These are phyloP conservation scores for Cenchrus purpureus DNA, from an alignment of 176 grass and related monocot genomes.

Conservation along the genomic window DNA sequence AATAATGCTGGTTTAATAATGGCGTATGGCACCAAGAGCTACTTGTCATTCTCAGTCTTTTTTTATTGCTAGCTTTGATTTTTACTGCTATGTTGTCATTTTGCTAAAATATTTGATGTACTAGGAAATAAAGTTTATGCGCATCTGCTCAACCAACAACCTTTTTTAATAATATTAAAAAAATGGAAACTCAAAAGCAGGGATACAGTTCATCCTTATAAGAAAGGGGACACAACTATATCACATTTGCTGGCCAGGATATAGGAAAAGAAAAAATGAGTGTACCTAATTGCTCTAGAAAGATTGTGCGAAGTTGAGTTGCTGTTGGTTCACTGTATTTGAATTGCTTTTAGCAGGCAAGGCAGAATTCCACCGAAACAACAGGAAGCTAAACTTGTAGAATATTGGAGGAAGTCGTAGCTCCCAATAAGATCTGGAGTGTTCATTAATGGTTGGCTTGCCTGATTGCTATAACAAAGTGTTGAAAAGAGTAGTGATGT, in stretches of 20 bases:
- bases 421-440: slow-evolving; percentile 42
- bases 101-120: slow-evolving; percentile 13
- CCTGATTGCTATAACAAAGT: neutral
- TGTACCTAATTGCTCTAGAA: slow-evolving; percentile 20
- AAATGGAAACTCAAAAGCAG: neutral
- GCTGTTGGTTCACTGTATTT: slow-evolving; percentile 37
- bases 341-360: slow-evolving; percentile 67
- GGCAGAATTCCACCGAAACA: slow-evolving; percentile 47
- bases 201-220: neutral
- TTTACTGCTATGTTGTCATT: neutral
- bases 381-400: slow-evolving; percentile 47
- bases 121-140: slow-evolving; percentile 7
- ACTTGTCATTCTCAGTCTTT: neutral
- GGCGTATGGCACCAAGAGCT: neutral
- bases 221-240: neutral
- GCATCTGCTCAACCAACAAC: slow-evolving; percentile 22
- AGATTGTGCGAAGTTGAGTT: slow-evolving; percentile 26
- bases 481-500: slow-evolving; percentile 25
- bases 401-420: slow-evolving; percentile 7
- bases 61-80: neutral
- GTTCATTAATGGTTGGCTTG: slow-evolving; percentile 33
- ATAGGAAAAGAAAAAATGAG: slow-evolving; percentile 6
- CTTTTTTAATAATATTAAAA: neutral
- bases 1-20: neutral
- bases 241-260: neutral